Evolutionary conservation across 2,329 filamentous ascomycete species (phyloP), one percentile per base, ranked within the genome.

Genomic region (Botrytis cinerea): DNA sequence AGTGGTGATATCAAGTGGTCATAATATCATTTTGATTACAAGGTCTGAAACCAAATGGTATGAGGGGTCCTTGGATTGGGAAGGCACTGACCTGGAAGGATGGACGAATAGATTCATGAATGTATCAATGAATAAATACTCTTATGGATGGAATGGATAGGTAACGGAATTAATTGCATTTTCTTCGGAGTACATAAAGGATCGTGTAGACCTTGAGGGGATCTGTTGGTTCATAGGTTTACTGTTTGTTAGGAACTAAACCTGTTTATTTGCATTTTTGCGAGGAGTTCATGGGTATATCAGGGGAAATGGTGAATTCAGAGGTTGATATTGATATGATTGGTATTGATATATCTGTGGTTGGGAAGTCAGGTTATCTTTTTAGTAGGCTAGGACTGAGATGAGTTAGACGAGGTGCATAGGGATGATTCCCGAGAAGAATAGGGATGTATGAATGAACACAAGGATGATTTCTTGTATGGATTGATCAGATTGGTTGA

Each of bases 1-100:
- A 81, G 80, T 75, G 79, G 79, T 25, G 80, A 81, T 73, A 79
- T 80, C 25, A 80, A 80, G 69, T 81, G 80, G 80, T 79, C 80
- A 70, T 80, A 74, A 80, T 14, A 69, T 72, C 40, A 48, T 59
- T 22, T 46, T 46, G 28, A n/a, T 40, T 48, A 28, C 25, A 40
- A 72, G 12, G 54, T 25, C n/a, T 57, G 35, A 69, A 25, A 28
- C 40, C 22, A 16, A 16, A 57, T 48, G 28, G 43, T 66, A 72
- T 60, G 25, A 68, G 28, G 40, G 5, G 57, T 59, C 7, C 18
- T 60, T 46, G 62, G 32, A 38, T 61, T 28, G 28, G 43, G 18
- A 68, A 45, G 28, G 20, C 8, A 60, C 18, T 28, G 22, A 18
- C 22, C n/a, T 10, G 62, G 32, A 7, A 59, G 25, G 32, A 59